Base-by-base conservation (phyloP, 495 filamentous ascomycete species). In the Pseudotulostoma volvatum region DNA sequence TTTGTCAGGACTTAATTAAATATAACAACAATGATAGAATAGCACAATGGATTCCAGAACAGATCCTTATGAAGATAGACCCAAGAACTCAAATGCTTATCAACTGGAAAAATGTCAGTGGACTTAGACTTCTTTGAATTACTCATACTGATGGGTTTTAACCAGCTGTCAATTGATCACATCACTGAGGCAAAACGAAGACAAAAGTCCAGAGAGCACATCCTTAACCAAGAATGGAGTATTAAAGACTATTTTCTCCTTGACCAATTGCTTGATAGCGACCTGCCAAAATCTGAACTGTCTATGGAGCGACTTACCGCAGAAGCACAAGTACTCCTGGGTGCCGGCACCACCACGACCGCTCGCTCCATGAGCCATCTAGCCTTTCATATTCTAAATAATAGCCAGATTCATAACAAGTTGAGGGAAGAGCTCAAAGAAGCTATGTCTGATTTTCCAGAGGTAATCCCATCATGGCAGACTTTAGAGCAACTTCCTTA, bases 401-500 rank as follows among this genome's bases (percentile, higher is more conserved):
- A n/a, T n/a, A n/a, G n/a, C 70, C 41, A 50, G 1, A 59, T 55
- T 8, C 38, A 56, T 17, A 14, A 45, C 3, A 52, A 45, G 13
- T 44, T 65, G 3, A 47, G 39, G 17, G 47, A 50, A 7, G 61
- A 64, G 38, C 45, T 59, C 9, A 31, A 44, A 18, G 33, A 21
- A 0, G 43, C 43, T n/a, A 48, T 56, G 8, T 46, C 55, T 2
- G 44, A 50, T 28, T 39, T 13, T 18, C 45, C 38, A 8, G 18
- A n/a, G 11, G 36, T 34, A n/a, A 28, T 41, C 1, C 46, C 45
- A 9, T 28, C 57, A 4, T 66, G 55, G 57, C 39, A 41, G 15
- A 51, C 63, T 19, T 52, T 76, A 16, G 68, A 75, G 40, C 38
- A 58, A 18, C 49, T 76, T 16, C 67, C 71, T 0, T 72, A 73